Percentiles rank a stretch among this genome's conserved stretches.
Evolutionary conservation across 441 rosid species (phyloP).

Genomic region (Cnidoscolus chayamansa): DNA sequence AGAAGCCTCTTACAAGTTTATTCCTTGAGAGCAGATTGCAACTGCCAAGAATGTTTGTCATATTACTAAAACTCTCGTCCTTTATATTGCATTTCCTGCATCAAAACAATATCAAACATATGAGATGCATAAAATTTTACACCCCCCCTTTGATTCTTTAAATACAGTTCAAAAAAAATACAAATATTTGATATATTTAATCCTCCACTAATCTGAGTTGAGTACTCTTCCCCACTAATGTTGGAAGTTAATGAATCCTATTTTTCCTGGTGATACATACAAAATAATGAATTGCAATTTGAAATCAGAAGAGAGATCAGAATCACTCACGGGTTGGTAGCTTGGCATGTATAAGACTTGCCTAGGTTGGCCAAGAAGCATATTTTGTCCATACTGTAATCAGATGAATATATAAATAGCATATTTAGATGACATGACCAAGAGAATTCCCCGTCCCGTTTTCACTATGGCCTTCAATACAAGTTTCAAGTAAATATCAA

Average conservation of each 20-base stretch:
- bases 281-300: neutral
- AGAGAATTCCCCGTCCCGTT: neutral
- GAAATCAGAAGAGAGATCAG: slow-evolving; percentile 2
- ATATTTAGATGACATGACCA: neutral
- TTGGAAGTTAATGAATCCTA: neutral
- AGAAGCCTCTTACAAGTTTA: slow-evolving; percentile 25
- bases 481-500: neutral
- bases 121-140: no score
- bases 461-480: neutral
- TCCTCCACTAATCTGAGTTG: neutral
- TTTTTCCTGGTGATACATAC: neutral
- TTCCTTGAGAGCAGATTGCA: slow-evolving; percentile 25
- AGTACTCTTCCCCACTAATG: no score
- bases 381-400: slow-evolving; percentile 66
- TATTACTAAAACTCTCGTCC: slow-evolving; percentile 56
- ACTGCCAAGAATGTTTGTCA: slow-evolving; percentile 24
- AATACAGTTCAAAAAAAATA: neutral
- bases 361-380: slow-evolving; percentile 65
- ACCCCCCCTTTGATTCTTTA: no score
- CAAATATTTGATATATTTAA: neutral
- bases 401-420: slow-evolving; percentile 20
- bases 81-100: slow-evolving; percentile 70
- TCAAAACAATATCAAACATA: neutral
- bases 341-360: slow-evolving; percentile 57
- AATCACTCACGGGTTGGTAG: slow-evolving; percentile 66